These are phyloP conservation scores for Clausena lansium DNA, from an alignment of 345 rosid genomes.

Conservation along the genomic window DNA sequence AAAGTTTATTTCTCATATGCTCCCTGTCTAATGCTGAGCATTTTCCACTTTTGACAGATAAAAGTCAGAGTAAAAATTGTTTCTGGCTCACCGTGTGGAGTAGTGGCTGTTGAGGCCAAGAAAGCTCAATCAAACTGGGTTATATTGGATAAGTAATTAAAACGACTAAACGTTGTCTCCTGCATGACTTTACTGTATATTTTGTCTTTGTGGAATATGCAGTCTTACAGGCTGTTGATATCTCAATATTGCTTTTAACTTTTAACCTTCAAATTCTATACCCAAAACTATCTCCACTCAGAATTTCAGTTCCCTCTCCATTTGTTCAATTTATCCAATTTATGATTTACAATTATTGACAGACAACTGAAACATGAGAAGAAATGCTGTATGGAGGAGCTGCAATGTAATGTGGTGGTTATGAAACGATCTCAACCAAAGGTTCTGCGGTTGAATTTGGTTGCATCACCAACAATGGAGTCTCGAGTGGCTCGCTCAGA, in stretches of 20 bases:
- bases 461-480: slow-evolving; percentile 57
- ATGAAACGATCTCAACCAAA: slow-evolving; percentile 85
- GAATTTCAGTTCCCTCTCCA: background rate
- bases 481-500: slow-evolving; percentile 38
- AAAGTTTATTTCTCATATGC: background rate
- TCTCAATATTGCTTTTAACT: background rate
- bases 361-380: slow-evolving; percentile 83
- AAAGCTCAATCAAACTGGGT: slow-evolving; percentile 87
- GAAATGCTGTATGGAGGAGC: slow-evolving; percentile 73
- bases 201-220: background rate
- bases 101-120: slow-evolving; percentile 83
- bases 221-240: background rate
- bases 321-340: slow-evolving; percentile 1
- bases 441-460: slow-evolving; percentile 84
- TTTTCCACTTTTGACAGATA: slow-evolving; percentile 44
- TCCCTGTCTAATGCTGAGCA: slow-evolving; percentile 5
- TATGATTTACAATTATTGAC: slow-evolving; percentile 20
- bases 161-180: slow-evolving; percentile 14
- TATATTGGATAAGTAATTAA: slow-evolving; percentile 77
- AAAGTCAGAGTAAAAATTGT: slow-evolving; percentile 85
- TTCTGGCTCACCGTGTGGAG: slow-evolving; percentile 64
- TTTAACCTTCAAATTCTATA: background rate
- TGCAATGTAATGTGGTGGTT: slow-evolving; percentile 89
- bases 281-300: background rate
- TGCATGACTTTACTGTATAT: slow-evolving; percentile 14